A percentile compares a stretch with the other conserved stretches of the same genome.
phyloP scores from a whole-genome alignment of 805 yeast genomes.

The Candida railenensis region DNA sequence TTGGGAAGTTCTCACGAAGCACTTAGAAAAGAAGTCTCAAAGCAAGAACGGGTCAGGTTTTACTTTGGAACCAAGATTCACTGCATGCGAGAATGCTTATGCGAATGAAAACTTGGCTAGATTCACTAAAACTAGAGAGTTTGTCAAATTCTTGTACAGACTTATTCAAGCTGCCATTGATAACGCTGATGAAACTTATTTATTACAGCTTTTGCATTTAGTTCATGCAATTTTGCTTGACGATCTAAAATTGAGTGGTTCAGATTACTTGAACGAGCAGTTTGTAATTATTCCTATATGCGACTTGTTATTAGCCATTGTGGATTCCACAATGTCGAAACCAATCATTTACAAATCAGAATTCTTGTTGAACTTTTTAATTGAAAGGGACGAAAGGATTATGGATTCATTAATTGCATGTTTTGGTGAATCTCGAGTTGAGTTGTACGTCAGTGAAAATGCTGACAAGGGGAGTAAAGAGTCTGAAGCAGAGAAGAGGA shows the following conservation, averaged over 20 bases:
- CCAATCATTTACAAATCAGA: conserved; percentile 55
- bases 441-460: conserved; percentile 48
- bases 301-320: conserved; percentile 52
- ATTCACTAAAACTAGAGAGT: conserved; percentile 49
- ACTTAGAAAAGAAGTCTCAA: conserved; percentile 20
- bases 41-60: conserved; percentile 40
- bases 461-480: conserved; percentile 32
- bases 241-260: conserved; percentile 44
- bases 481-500: conserved; percentile 54
- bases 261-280: conserved; percentile 36
- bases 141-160: conserved; percentile 59
- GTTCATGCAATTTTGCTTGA: conserved; percentile 63
- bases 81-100: conserved; percentile 24
- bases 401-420: conserved; percentile 51
- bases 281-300: conserved; percentile 58
- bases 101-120: conserved; percentile 44
- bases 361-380: conserved; percentile 48
- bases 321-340: conserved; percentile 50
- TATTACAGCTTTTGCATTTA: conserved; percentile 64
- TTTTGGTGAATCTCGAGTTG: conserved; percentile 57
- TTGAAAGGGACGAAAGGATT: conserved; percentile 48
- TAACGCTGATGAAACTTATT: conserved; percentile 50
- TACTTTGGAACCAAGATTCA: conserved; percentile 48
- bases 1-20: conserved; percentile 44
- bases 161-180: conserved; percentile 54